Percentiles rank a stretch among this genome's conserved stretches.
Conservation (phyloP, 306 rosid species). For the Corylus avellana region DNA sequence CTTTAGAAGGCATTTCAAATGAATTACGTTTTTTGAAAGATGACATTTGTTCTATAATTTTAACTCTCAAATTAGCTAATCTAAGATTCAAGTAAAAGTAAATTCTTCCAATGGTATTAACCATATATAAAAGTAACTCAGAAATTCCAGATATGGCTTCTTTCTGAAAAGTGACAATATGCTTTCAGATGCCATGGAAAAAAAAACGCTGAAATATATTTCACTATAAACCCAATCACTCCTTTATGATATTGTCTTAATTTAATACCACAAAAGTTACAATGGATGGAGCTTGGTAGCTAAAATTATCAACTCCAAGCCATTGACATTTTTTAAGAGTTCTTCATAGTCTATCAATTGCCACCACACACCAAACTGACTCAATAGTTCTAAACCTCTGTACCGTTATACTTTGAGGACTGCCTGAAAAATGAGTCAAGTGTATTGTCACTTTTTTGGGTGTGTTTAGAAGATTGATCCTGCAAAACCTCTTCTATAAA, state of each 20-base stretch:
- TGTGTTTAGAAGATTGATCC: slow-evolving; percentile 43
- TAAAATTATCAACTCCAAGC: slow-evolving; percentile 4
- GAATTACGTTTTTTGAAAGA: background rate
- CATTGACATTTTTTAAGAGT: slow-evolving; percentile 15
- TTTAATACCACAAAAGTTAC: background rate
- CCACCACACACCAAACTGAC: background rate
- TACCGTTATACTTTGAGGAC: slow-evolving; percentile 51
- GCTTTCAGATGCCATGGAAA: background rate
- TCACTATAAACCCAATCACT: background rate
- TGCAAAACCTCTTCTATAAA: slow-evolving; percentile 35
- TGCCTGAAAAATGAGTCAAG: slow-evolving; percentile 43
- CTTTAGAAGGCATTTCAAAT: slow-evolving; percentile 9
- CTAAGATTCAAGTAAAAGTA: background rate
- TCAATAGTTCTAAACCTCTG: slow-evolving; percentile 8
- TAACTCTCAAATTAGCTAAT: background rate
- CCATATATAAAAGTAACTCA: background rate
- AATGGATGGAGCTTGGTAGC: background rate
- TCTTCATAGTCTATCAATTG: background rate
- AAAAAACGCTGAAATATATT: background rate
- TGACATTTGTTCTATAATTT: background rate
- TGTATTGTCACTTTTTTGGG: slow-evolving; percentile 32
- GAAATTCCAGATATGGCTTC: background rate
- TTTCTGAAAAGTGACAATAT: background rate
- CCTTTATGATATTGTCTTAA: background rate
- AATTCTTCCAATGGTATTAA: background rate